phyloP scores from a whole-genome alignment of 2,329 filamentous ascomycete genomes.

The Amauroascus verrucosus region DNA sequence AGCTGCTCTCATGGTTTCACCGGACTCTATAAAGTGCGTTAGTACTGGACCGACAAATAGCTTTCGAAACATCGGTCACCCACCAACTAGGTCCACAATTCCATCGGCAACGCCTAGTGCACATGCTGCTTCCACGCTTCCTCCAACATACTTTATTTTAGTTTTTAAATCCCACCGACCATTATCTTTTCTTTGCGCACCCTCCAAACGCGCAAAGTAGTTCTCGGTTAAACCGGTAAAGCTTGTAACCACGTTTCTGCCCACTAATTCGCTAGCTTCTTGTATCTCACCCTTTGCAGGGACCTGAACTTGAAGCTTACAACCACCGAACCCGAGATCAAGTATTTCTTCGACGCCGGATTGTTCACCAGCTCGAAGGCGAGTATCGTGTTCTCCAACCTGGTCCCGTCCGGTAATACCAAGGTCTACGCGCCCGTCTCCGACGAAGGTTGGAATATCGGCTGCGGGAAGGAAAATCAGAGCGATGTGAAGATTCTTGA shows the following conservation, averaged over 20 bases:
- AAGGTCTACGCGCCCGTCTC: slow-evolving; percentile 83
- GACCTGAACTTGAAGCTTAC: slow-evolving; percentile 94
- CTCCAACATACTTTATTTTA: slow-evolving; percentile 86
- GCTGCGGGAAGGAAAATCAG: slow-evolving; percentile 94
- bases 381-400: slow-evolving; percentile 76
- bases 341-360: slow-evolving; percentile 73
- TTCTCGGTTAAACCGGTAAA: slow-evolving; percentile 74
- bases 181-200: slow-evolving; percentile 26
- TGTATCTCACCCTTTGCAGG: slow-evolving; percentile 69
- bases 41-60: neutral
- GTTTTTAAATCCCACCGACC: slow-evolving; percentile 55
- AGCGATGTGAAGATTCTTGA: slow-evolving; percentile 92
- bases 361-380: slow-evolving; percentile 27
- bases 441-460: slow-evolving; percentile 95
- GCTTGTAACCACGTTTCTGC: slow-evolving; percentile 89
- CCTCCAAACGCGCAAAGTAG: slow-evolving; percentile 75
- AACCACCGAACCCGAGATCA: slow-evolving; percentile 80
- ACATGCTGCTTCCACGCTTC: slow-evolving; percentile 94
- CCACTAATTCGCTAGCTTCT: slow-evolving; percentile 66
- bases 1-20: slow-evolving; percentile 94
- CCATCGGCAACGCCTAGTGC: slow-evolving; percentile 91
- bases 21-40: slow-evolving; percentile 57
- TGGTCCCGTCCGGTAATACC: slow-evolving; percentile 93
- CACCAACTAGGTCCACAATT: slow-evolving; percentile 93
- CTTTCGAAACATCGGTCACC: slow-evolving; percentile 30